These are phyloP conservation scores for Vaccinium darrowii DNA, from an alignment of 148 eudicot genomes.

Conservation along the genomic window DNA sequence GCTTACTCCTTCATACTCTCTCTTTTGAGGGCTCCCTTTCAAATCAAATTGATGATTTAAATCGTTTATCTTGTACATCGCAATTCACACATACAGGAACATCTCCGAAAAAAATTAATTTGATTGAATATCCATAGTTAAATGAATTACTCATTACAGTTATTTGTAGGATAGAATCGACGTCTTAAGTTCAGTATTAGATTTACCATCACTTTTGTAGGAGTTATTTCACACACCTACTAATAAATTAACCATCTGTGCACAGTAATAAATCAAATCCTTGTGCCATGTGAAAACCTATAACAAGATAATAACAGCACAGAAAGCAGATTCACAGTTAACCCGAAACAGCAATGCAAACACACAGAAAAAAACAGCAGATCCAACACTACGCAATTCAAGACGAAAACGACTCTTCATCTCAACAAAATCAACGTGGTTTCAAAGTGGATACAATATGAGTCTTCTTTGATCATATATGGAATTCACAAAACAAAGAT, in stretches of 20 bases:
- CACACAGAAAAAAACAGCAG: background rate
- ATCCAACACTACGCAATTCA: constrained; percentile 10
- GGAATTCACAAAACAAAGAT: background rate
- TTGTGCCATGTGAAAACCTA: background rate
- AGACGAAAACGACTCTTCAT: constrained; percentile 29
- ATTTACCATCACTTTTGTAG: background rate
- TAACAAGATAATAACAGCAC: background rate
- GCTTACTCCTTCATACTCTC: too few relatives aligned
- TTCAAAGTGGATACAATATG: constrained; percentile 8
- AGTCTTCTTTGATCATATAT: background rate
- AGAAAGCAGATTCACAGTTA: constrained; percentile 1
- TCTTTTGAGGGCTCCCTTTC: too few relatives aligned
- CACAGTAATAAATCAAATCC: background rate
- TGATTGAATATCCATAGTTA: too few relatives aligned
- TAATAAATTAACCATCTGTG: background rate
- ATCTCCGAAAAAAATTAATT: too few relatives aligned
- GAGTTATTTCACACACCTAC: background rate
- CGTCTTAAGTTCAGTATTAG: background rate
- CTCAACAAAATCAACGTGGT: constrained; percentile 22
- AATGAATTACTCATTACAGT: too few relatives aligned
- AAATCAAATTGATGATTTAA: too few relatives aligned
- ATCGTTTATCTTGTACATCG: too few relatives aligned
- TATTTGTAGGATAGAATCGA: background rate
- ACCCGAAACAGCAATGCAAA: background rate
- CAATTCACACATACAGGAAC: too few relatives aligned